Evolutionary conservation across 345 rosid genomes (phyloP), one percentile per base, ranked within the genome.

Genomic region (Euphorbia pulcherrima): DNA sequence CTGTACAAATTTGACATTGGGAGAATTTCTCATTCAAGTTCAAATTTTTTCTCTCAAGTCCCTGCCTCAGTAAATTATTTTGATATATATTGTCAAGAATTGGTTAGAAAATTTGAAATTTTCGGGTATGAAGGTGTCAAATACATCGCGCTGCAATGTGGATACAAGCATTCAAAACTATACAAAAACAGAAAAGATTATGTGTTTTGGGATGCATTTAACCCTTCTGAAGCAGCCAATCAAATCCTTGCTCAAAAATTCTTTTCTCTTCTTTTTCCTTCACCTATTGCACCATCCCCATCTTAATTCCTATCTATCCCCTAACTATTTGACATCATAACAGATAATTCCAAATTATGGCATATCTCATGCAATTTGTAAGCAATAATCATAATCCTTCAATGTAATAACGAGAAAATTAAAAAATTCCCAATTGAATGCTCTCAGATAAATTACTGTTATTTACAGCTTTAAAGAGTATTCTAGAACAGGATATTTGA

Each of bases 191-290:
- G 94, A 12, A 77, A 48, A 5, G 91, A 87, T 2, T 90, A 74
- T 68, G 96, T 93, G 0, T 90, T 93, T 58, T 93, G 97, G 98
- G 98, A 93, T n/a, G 97, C 97, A 13, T 93, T 93, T 64, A 97
- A 93, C 70, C 97, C 98, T 16, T 80, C 98, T 0, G 97, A 93
- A 71, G 85, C 87, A 3, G 98, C 98, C 11, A 93, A 90, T 61
- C 76, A 77, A 70, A 83, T 90, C 69, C 82, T 93, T 0, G 97
- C 92, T 6, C 73, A 89, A 17, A 77, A 83, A 33, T 72, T 93
- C 40, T 81, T 90, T 71, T 63, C 85, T n/a, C 64, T 70, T 12
- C 67, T 90, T 28, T 80, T 86, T 0, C 88, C 39, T n/a, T n/a
- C n/a, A n/a, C n/a, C 86, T 12, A 29, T 61, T n/a, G 40, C n/a